Evolutionary conservation across 2,329 filamentous ascomycete species (phyloP), one percentile per base, ranked within the genome.

Genomic region (Fusarium siculi): DNA sequence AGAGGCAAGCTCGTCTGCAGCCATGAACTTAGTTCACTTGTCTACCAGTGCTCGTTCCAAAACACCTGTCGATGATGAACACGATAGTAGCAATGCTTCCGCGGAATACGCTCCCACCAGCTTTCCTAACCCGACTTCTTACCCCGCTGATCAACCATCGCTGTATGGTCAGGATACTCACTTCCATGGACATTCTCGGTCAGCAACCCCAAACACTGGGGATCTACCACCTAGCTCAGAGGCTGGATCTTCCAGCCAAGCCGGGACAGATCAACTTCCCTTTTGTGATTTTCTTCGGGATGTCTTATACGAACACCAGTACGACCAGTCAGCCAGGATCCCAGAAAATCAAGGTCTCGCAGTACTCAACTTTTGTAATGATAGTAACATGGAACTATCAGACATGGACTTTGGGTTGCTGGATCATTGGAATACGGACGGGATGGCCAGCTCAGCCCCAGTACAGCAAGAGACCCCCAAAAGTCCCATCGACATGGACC

Each of bases 241-340:
- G 32, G 68, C 70, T 42, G 57, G 67, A 12, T 58, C 60, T 16
- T 65, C 72, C 30, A 56, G 49, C 16, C 55, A 66, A 19, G 63
- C 80, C 46, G 79, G 82, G 40, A 77, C 82, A 55, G 74, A 79
- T 34, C 80, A 80, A 30, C 75, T 83, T 21, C 84, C 85, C 4
- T 88, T 88, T 69, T 83, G 84, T 23, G 85, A 87, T 56, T 88
- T 88, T 55, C 78, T 89, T 19, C 84, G 85, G 11, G 85, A 87
- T 46, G 82, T 88, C 18, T 80, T 89, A 21, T 88, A 85, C 62
- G 83, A 87, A n/a, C 83, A 85, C 42, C 80, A 82, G 4, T 72
- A 83, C 30, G 80, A 83, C 30, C 63, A 73, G 8, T 68, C 80
- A 12, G 71, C 79, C n/a, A 82, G 80, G 58, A 65, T 81, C 7